Conservation (phyloP, 768 basidiomycete species). For the Boletellus emodensis region DNA sequence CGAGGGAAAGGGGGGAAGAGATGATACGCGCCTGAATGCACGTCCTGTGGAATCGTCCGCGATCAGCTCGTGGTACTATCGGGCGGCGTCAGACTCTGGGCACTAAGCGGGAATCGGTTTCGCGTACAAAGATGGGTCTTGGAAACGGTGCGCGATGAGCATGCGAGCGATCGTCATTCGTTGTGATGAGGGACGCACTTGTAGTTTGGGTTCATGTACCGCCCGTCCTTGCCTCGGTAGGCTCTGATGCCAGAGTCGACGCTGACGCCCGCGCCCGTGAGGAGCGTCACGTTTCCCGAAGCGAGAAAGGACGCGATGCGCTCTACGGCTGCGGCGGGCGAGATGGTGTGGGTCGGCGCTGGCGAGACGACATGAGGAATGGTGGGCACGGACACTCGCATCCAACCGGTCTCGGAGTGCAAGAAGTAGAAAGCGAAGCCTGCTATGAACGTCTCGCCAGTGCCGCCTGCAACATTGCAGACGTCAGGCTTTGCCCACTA, state of each 20-base stretch:
- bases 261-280: conserved; percentile 92
- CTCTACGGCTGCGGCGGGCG: conserved; percentile 51
- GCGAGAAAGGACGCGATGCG: conserved; percentile 63
- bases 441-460: conserved; percentile 1
- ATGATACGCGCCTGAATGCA: conserved; percentile 57
- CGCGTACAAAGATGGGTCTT: conserved; percentile 56
- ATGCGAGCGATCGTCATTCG: too few species aligned
- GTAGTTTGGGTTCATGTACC: conserved; percentile 89
- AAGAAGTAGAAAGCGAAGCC: neutral
- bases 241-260: conserved; percentile 95
- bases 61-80: conserved; percentile 74
- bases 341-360: conserved; percentile 34
- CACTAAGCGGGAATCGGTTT: neutral
- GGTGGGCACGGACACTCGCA: conserved; percentile 77
- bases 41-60: conserved; percentile 67
- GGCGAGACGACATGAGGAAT: conserved; percentile 55
- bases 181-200: conserved; percentile 44
- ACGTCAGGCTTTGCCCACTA: conserved; percentile 87
- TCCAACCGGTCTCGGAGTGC: conserved; percentile 28
- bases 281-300: conserved; percentile 63
- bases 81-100: conserved; percentile 9
- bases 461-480: conserved; percentile 46
- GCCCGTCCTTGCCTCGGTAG: conserved; percentile 83
- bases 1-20: neutral
- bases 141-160: conserved; percentile 16